Percentiles rank a stretch among this genome's conserved stretches.
phyloP scores from a whole-genome alignment of 495 filamentous ascomycete species.

The Chaetomium tenue region DNA sequence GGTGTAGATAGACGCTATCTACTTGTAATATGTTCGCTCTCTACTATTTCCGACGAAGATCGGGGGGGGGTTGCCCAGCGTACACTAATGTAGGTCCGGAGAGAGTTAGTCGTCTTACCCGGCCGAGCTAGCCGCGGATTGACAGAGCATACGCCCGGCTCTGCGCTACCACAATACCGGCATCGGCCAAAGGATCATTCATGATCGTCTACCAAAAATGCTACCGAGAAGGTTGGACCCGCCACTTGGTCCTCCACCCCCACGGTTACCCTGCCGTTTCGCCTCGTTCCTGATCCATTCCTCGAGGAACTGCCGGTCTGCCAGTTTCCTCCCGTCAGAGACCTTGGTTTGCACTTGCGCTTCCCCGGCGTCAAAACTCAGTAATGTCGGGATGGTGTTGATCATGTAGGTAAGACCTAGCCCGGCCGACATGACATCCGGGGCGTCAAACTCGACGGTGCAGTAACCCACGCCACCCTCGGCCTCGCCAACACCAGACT shows the following conservation, averaged over 20 bases:
- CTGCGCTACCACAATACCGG: neutral
- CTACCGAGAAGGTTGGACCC: conserved; percentile 20
- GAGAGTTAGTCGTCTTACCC: neutral
- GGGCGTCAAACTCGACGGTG: conserved; percentile 62
- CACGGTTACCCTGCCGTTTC: conserved; percentile 47
- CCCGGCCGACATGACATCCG: conserved; percentile 53
- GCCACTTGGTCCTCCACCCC: conserved; percentile 42
- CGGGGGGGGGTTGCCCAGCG: neutral
- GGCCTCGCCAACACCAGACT: conserved; percentile 56
- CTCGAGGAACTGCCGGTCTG: conserved; percentile 53
- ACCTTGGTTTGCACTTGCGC: conserved; percentile 56
- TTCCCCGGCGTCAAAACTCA: conserved; percentile 63
- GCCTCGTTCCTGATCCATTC: conserved; percentile 61
- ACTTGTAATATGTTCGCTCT: neutral
- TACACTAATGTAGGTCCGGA: neutral
- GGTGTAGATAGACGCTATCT: neutral
- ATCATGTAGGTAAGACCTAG: conserved; percentile 60
- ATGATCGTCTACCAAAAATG: conserved; percentile 43
- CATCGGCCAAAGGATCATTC: neutral
- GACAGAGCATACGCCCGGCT: too few species aligned
- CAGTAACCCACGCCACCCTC: conserved; percentile 60
- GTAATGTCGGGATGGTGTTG: conserved; percentile 63
- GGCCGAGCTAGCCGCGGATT: neutral
- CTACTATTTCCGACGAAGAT: neutral
- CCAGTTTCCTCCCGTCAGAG: conserved; percentile 52